Evolutionary conservation across 106 monocot species (phyloP).

Genomic region (Apostasia shenzhenica): DNA sequence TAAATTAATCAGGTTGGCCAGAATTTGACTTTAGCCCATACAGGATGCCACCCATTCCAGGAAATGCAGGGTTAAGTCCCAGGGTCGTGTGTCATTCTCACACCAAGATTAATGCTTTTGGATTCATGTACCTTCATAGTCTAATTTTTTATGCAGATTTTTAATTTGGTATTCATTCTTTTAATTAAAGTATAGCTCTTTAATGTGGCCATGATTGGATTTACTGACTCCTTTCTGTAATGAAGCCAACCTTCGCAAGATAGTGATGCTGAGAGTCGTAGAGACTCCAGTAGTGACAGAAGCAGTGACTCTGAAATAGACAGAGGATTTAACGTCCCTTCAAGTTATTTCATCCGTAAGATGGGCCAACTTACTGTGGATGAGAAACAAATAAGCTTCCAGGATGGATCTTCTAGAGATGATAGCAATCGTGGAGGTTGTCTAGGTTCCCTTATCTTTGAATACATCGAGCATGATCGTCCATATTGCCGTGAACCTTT

Average conservation of each 20-base stretch:
- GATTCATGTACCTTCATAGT: too few relatives aligned
- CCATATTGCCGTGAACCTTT: constrained; percentile 62
- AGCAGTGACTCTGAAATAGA: constrained; percentile 60
- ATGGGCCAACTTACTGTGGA: constrained; percentile 10
- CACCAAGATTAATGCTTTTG: too few relatives aligned
- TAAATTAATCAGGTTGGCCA: too few relatives aligned
- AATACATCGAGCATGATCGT: constrained; percentile 42
- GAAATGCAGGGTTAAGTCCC: too few relatives aligned
- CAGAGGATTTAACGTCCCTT: constrained; percentile 11
- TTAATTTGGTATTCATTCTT: too few relatives aligned
- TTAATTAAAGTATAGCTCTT: too few relatives aligned
- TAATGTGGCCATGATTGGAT: too few relatives aligned
- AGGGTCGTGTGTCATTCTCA: too few relatives aligned
- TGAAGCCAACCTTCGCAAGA: constrained; percentile 24
- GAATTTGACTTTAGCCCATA: too few relatives aligned
- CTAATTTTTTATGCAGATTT: too few relatives aligned
- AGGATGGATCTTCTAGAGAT: constrained; percentile 35
- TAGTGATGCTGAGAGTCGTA: constrained; percentile 31
- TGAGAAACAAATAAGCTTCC: constrained; percentile 8
- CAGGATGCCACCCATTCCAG: too few relatives aligned
- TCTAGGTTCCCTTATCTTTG: constrained; percentile 38
- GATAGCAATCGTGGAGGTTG: constrained; percentile 24
- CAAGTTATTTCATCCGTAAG: constrained; percentile 17
- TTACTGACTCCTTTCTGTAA: too few relatives aligned
- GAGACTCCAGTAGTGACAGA: constrained; percentile 52